Evolutionary conservation across 495 filamentous ascomycete genomes (phyloP).

Genomic region (Articulospora tetracladia): DNA sequence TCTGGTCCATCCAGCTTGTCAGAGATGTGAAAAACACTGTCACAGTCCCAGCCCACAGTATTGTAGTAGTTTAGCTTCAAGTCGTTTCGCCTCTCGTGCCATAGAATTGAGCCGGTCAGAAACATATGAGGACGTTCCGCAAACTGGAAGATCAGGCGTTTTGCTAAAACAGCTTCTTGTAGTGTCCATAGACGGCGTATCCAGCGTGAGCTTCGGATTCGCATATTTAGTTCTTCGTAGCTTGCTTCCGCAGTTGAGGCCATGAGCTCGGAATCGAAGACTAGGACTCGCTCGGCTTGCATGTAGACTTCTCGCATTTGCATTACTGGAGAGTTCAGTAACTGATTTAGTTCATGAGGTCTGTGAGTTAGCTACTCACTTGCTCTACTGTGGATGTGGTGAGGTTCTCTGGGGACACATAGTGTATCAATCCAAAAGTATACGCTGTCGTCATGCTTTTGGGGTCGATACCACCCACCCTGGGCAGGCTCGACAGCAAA

Average conservation of each 20-base stretch:
- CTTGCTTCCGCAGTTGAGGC: neutral
- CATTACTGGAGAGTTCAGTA: slow-evolving; percentile 12
- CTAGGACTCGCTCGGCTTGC: slow-evolving; percentile 24
- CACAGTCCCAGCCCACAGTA: slow-evolving; percentile 8
- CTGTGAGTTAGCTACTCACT: neutral
- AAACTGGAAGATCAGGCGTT: slow-evolving; percentile 24
- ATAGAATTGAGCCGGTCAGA: neutral
- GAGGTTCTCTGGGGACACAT: slow-evolving; percentile 25
- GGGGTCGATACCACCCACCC: neutral
- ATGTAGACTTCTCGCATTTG: slow-evolving; percentile 27
- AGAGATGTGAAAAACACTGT: neutral
- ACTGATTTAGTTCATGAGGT: neutral
- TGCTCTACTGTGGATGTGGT: slow-evolving; percentile 14
- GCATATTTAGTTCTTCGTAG: slow-evolving; percentile 20
- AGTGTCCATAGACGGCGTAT: slow-evolving; percentile 29
- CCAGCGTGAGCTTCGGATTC: slow-evolving; percentile 24
- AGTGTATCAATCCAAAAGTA: slow-evolving; percentile 35
- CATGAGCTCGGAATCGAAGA: slow-evolving; percentile 29
- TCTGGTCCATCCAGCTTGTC: neutral
- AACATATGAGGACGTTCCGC: neutral
- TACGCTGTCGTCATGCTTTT: slow-evolving; percentile 14
- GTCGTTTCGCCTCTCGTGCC: neutral
- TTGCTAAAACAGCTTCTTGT: slow-evolving; percentile 28
- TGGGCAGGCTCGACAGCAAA: slow-evolving; percentile 2
- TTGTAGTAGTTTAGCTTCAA: neutral